phyloP scores from a whole-genome alignment of 2,329 filamentous ascomycete genomes.

The Fonsecaea erecta region DNA sequence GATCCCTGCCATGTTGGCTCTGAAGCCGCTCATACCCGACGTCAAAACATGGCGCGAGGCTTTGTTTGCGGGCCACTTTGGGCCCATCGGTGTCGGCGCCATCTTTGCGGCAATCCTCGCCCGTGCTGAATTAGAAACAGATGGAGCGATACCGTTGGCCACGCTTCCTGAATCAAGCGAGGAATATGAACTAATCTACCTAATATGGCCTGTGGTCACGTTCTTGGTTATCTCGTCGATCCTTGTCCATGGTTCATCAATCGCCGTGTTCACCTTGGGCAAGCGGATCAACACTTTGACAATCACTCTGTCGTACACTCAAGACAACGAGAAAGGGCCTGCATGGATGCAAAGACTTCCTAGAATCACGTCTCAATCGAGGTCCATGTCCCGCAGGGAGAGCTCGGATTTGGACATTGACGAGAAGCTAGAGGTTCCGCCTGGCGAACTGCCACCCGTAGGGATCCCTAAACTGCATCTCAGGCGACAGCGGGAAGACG shows the following conservation, averaged over 20 bases:
- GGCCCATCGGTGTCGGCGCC: slow-evolving; percentile 94
- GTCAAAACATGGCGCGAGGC: slow-evolving; percentile 98
- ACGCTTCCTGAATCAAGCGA: slow-evolving; percentile 59
- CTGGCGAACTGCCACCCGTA: slow-evolving; percentile 72
- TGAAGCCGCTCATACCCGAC: slow-evolving; percentile 94
- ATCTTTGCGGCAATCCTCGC: slow-evolving; percentile 95
- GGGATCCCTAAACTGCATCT: slow-evolving; percentile 77
- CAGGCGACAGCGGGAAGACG: slow-evolving; percentile 78
- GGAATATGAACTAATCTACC: slow-evolving; percentile 72
- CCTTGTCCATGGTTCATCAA: slow-evolving; percentile 93
- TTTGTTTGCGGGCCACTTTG: slow-evolving; percentile 94
- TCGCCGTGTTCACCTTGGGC: slow-evolving; percentile 95
- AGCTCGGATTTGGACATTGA: slow-evolving; percentile 45
- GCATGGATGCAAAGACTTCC: slow-evolving; percentile 95
- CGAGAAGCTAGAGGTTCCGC: slow-evolving; percentile 65
- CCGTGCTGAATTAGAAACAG: slow-evolving; percentile 83
- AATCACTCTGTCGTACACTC: slow-evolving; percentile 94
- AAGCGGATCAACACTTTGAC: slow-evolving; percentile 98
- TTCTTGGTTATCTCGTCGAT: slow-evolving; percentile 96
- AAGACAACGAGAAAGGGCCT: slow-evolving; percentile 82
- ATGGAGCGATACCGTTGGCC: slow-evolving; percentile 73
- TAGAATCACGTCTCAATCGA: slow-evolving; percentile 78
- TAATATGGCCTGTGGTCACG: slow-evolving; percentile 94
- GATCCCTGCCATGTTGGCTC: slow-evolving; percentile 87
- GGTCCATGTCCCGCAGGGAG: slow-evolving; percentile 78